A percentile compares a stretch with the other conserved stretches of the same genome.
Evolutionary conservation across 176 grass and related monocot species (phyloP).

Genomic region (Oryza rufipogon): DNA sequence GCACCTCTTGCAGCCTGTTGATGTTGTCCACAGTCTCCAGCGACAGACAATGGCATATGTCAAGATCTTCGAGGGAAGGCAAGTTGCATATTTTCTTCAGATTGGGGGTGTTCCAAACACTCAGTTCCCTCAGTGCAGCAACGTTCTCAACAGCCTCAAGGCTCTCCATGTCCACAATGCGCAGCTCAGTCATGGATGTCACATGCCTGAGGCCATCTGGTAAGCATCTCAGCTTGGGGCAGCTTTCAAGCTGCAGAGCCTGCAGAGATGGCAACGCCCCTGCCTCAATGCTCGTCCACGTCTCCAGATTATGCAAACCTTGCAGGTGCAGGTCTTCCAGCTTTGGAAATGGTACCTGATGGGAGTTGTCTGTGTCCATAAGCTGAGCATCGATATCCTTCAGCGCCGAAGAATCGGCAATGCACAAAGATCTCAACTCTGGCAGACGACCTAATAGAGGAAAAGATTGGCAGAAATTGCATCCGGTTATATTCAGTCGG

Average conservation of each 20-base stretch:
- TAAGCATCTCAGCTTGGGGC: constrained; percentile 54
- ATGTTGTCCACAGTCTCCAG: constrained; percentile 50
- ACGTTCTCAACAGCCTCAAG: constrained; percentile 58
- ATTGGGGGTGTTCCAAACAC: constrained; percentile 57
- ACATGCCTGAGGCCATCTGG: constrained; percentile 55
- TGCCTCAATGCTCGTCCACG: constrained; percentile 56
- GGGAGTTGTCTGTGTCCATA: constrained; percentile 40
- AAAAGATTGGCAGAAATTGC: constrained; percentile 53
- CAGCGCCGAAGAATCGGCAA: constrained; percentile 52
- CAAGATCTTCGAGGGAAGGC: constrained; percentile 66
- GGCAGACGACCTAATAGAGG: constrained; percentile 65
- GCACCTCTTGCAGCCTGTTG: constrained; percentile 42
- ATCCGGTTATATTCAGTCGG: constrained; percentile 49
- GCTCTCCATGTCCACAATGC: constrained; percentile 59
- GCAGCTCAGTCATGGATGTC: constrained; percentile 49
- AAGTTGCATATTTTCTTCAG: constrained; percentile 61
- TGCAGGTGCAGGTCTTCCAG: constrained; percentile 64
- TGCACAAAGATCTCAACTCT: constrained; percentile 57
- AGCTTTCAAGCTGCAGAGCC: constrained; percentile 73
- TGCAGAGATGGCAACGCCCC: constrained; percentile 56
- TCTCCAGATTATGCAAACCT: constrained; percentile 56
- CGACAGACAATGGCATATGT: constrained; percentile 59
- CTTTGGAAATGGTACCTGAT: constrained; percentile 66
- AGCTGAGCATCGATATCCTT: constrained; percentile 53
- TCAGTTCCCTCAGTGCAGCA: constrained; percentile 55